A percentile compares a stretch with the other conserved stretches of the same genome.
phyloP scores from a whole-genome alignment of 208 protist genomes.

The Trypanosoma rangeli region DNA sequence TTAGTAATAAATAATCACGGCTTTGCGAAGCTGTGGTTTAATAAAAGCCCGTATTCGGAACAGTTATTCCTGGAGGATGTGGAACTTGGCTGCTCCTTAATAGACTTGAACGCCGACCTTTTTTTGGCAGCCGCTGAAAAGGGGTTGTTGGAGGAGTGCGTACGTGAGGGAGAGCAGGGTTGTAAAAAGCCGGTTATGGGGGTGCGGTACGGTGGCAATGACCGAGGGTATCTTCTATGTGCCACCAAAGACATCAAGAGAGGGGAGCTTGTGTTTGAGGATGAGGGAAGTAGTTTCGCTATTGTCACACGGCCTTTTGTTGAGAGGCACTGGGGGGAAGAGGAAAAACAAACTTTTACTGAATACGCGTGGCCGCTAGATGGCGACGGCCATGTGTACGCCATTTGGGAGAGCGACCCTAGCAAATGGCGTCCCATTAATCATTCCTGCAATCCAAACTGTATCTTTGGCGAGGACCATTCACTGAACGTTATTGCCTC shows the following conservation, averaged over 20 bases:
- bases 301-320: slow-evolving; percentile 74
- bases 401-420: slow-evolving; percentile 81
- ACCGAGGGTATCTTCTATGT: slow-evolving; percentile 67
- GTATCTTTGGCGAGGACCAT: slow-evolving; percentile 71
- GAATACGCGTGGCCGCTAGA: slow-evolving; percentile 91
- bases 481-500: slow-evolving; percentile 86
- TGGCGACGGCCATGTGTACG: slow-evolving; percentile 81
- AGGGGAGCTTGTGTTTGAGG: slow-evolving; percentile 72
- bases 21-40: slow-evolving; percentile 28
- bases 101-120: slow-evolving; percentile 8
- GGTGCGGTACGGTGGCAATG: slow-evolving; percentile 12
- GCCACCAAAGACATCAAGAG: slow-evolving; percentile 43
- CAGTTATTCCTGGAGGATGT: slow-evolving; percentile 22
- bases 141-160: slow-evolving; percentile 18
- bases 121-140: background rate
- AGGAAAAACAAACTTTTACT: slow-evolving; percentile 59
- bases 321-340: slow-evolving; percentile 46
- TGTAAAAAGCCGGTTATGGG: slow-evolving; percentile 9
- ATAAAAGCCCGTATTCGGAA: slow-evolving; percentile 9
- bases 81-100: slow-evolving; percentile 20
- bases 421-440: slow-evolving; percentile 83
- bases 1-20: slow-evolving; percentile 36
- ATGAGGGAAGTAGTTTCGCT: slow-evolving; percentile 74
- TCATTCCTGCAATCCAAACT: slow-evolving; percentile 88
- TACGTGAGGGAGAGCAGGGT: slow-evolving; percentile 11